These are phyloP conservation scores for Rhynchosporium graminicola DNA, from an alignment of 2,329 filamentous ascomycete genomes.

Conservation along the genomic window DNA sequence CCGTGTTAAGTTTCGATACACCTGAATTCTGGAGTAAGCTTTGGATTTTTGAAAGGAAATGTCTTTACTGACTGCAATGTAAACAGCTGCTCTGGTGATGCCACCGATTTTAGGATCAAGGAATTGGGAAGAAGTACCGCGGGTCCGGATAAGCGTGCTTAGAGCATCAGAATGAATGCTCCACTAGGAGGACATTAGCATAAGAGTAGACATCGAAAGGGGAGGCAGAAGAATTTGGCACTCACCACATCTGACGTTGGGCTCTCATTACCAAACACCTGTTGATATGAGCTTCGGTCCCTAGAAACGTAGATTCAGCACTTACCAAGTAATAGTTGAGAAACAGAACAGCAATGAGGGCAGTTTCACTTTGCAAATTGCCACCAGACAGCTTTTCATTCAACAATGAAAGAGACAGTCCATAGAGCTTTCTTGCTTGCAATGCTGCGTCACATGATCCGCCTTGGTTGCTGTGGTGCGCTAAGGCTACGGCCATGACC, in stretches of 20 bases:
- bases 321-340: slow-evolving; percentile 9
- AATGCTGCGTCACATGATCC: slow-evolving; percentile 2
- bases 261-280: slow-evolving; percentile 7
- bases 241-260: slow-evolving; percentile 6
- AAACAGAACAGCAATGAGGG: slow-evolving; percentile 1
- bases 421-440: neutral
- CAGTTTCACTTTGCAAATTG: neutral
- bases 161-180: slow-evolving; percentile 10
- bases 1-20: slow-evolving; percentile 7
- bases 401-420: neutral
- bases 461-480: slow-evolving; percentile 2
- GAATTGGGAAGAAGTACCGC: neutral
- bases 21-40: neutral
- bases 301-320: fast-evolving
- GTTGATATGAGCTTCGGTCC: too few species aligned
- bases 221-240: too few species aligned
- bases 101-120: slow-evolving; percentile 3
- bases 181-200: neutral
- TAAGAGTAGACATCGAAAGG: neutral
- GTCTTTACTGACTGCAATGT: neutral
- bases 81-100: slow-evolving; percentile 4
- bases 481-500: neutral
- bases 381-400: neutral
- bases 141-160: neutral
- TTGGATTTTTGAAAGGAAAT: too few species aligned